Evolutionary conservation across 345 rosid species (phyloP), one percentile per base, ranked within the genome.

Genomic region (Luvunga scandens): DNA sequence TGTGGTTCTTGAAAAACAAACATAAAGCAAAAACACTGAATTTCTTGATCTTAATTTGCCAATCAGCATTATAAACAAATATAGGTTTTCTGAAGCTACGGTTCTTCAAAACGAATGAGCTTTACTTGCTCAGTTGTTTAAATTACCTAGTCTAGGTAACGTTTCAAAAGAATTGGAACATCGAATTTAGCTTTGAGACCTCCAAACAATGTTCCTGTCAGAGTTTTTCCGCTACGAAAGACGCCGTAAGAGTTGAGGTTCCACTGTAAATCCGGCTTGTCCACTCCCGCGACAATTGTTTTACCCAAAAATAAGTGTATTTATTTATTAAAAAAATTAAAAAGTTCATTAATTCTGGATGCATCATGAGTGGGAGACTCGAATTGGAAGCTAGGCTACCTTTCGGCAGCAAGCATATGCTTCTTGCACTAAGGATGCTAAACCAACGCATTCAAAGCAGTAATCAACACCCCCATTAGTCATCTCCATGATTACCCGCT

Each of bases 131-230:
- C 19, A 4, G 19, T 3, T 13, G 55, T 13, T 48, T 14, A n/a
- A 60, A 48, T 75, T 50, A 91, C 95, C 90, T 87, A 91, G 86
- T 85, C 87, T 78, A 56, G 60, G 68, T 91, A 91, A 4, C 87
- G 93, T 75, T 91, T 90, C 0, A 95, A 27, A 79, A 95, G 92
- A 80, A 90, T 57, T 19, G 97, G 97, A 77, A 95, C 81, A 69
- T 92, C 94, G 5, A 93, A 81, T 84, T 92, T 93, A 53, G 98
- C 83, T 85, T 95, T 95, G 67, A 93, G 78, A 57, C 98, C 92
- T 72, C 98, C 98, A 80, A 90, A 91, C 83, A 93, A 77, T 2
- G 91, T 75, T 62, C 95, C 98, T 53, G 66, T 79, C 18, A 93
- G 74, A 78, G 62, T 84, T 85, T 89, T 93, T 39, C 92, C 91